Base-by-base conservation (phyloP, 1,139 yeast genomes). In the Sugiyamaella sp. region DNA sequence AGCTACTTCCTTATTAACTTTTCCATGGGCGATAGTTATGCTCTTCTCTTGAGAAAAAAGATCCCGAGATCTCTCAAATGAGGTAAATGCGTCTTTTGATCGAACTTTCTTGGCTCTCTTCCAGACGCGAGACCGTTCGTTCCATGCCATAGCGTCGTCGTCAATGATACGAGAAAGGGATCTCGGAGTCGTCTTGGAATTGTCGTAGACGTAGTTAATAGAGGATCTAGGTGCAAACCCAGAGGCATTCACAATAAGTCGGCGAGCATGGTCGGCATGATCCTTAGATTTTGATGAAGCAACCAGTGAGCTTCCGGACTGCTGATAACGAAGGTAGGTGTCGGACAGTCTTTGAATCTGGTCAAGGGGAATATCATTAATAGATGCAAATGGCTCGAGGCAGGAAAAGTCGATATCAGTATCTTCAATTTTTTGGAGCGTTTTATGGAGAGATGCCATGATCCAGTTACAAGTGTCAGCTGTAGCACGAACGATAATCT, bases 401-500 rank as follows among this genome's bases (percentile, higher is more conserved):
- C 57, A 55, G 0, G 58, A 38, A 24, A 67, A 43, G 43, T 66
- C 65, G 12, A 70, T 46, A 24, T 60, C 62, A 16, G 46, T 54
- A 4, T 57, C 57, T 14, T 35, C 42, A n/a, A 66, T 50, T 1
- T 54, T 49, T 14, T 61, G 61, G 14, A 69, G 57, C 12, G 64
- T 60, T 21, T 60, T 56, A 53, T 63, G 66, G 40, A 71, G 57
- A 14, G 67, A 63, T 2, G 73, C 73, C 46, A 60, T 55, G 46
- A 71, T 69, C 74, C 74, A 71, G 42, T 68, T 63, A 46, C 60
- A 68, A 2, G 71, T 71, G 29, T 61, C 63, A 8, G 60, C 66
- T 2, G 73, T 66, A 1, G 78, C 74, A 38, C 69, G 63, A 2
- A 77, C 69, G 10, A 70, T 63, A 33, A 77, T 62, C 51, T 72